A percentile compares a stretch with the other conserved stretches of the same genome.
Conservation (phyloP, 306 rosid species). For the Dryas octopetala region DNA sequence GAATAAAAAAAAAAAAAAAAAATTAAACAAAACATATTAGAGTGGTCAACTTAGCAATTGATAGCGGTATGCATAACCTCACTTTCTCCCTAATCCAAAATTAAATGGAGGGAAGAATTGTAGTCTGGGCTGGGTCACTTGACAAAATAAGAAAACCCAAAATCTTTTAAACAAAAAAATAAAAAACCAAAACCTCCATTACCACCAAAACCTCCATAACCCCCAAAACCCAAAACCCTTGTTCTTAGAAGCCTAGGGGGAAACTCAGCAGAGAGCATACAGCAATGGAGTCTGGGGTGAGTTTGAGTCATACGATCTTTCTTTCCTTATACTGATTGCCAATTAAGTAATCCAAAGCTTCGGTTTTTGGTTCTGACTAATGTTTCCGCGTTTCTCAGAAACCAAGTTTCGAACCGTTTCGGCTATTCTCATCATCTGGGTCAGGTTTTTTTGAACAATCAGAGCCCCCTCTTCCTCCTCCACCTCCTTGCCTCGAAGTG, state of each 20-base stretch:
- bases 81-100: too few species aligned
- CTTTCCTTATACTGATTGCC: neutral
- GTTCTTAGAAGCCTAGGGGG: too few species aligned
- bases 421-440: slow-evolving; percentile 57
- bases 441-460: slow-evolving; percentile 51
- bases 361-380: neutral
- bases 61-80: too few species aligned
- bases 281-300: slow-evolving; percentile 22
- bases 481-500: slow-evolving; percentile 76
- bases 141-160: neutral
- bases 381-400: slow-evolving; percentile 27
- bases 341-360: neutral
- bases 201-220: neutral
- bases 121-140: neutral
- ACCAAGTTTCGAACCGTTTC: slow-evolving; percentile 48
- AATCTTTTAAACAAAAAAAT: too few species aligned
- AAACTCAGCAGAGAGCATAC: neutral
- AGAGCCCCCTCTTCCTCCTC: slow-evolving; percentile 44
- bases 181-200: too few species aligned
- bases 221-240: slow-evolving; percentile 1
- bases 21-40: too few species aligned
- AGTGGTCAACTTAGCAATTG: too few species aligned
- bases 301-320: neutral
- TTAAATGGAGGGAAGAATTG: neutral
- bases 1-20: too few species aligned